Base-by-base conservation (phyloP, 495 filamentous ascomycete genomes). In the Penicillium chermesinum region DNA sequence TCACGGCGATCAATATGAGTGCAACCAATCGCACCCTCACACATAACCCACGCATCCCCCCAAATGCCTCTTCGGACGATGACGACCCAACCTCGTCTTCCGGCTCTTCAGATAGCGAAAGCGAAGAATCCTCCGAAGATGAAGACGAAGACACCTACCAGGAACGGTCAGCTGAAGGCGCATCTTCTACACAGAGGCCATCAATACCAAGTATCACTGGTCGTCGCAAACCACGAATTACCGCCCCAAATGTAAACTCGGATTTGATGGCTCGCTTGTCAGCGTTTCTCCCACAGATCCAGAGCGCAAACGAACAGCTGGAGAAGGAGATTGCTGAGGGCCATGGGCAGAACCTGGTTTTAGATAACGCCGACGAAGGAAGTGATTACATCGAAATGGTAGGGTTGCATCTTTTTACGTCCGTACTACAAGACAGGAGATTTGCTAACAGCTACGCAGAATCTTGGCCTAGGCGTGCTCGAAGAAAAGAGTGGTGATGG, bases 321-420 rank as follows among this genome's bases (percentile, higher is more conserved):
- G 61, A 72, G 41, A 50, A 52, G n/a, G 66, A 72, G 32, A 66
- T 71, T 41, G 67, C 58, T 7, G 69, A 61, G 0, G 75, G 72
- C 0, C 54, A 60, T 18, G 61, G 52, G 2, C 58, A 59, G 3
- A 64, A 69, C 40, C 21, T 70, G 32, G 34, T 54, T 18, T 49
- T 77, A 50, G 72, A 76, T 46, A 55, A 67, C 22, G 62, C 58
- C 8, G 55, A 66, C 17, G 62, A 55, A 41, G 61, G 64, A 14
- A 64, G 61, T 34, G 62, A 64, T 37, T 76, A 77, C 55, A 77
- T 80, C 49, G 75, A 79, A 47, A 80, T 80, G 76, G 71, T 72
- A 63, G 30, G 65, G 49, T 19, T 40, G 17, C 13, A 19, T 50
- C 34, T 20, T 22, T 45, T 18, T 17, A 2, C 13, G 7, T 38